phyloP scores from a whole-genome alignment of 129 eudicot species.

The Artemisia argyi region DNA sequence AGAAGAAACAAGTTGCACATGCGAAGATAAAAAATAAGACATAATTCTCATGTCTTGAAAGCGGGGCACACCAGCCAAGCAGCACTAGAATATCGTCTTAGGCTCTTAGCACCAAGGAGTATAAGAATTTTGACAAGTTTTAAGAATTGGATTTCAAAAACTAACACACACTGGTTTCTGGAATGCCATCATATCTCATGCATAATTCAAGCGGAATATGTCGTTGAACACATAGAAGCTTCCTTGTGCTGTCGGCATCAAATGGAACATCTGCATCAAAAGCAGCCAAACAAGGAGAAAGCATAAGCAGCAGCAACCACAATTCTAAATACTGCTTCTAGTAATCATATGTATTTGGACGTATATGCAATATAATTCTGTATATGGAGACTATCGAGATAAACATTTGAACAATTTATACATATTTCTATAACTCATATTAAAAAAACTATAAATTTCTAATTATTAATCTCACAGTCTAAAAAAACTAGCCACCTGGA shows the following conservation, averaged over 20 bases:
- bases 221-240: constrained; percentile 71
- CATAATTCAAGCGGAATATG: constrained; percentile 67
- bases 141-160: constrained; percentile 13
- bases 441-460: neutral
- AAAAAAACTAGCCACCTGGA: neutral
- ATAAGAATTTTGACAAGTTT: constrained; percentile 21
- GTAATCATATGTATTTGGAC: constrained; percentile 1
- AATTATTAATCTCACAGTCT: constrained; percentile 11
- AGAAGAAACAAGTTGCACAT: constrained; percentile 9
- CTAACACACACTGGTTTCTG: constrained; percentile 10
- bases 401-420: neutral
- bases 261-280: constrained; percentile 67
- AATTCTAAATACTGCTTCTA: neutral
- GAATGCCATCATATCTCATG: constrained; percentile 28
- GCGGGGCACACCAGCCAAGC: constrained; percentile 24
- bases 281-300: constrained; percentile 2
- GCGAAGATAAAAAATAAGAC: neutral
- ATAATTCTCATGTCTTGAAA: constrained; percentile 6
- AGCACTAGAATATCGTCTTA: constrained; percentile 23
- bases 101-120: neutral
- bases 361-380: neutral
- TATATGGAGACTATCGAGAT: neutral
- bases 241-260: constrained; percentile 82
- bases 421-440: neutral
- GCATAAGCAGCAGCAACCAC: constrained; percentile 8